Evolutionary conservation across 306 rosid genomes (phyloP), one percentile per base, ranked within the genome.

Genomic region (Astragalus membranaceus): DNA sequence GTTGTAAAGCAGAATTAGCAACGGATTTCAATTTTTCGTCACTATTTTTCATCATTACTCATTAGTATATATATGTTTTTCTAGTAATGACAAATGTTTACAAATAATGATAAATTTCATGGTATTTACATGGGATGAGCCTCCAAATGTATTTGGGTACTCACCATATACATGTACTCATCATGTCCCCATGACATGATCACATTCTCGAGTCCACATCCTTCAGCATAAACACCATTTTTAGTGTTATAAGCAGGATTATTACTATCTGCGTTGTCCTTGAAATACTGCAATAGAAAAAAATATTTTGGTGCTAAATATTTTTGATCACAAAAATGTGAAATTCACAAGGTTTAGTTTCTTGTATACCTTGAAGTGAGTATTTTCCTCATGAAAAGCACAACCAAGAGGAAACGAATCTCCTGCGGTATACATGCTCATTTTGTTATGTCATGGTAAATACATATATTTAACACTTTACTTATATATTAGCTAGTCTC

Each of bases 151-250:
- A 23, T 23, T 23, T 26, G 30, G 30, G 30, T 1, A 26, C 77
- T 54, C 14, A 83, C 87, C 82, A 77, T 4, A 78, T 67, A 77
- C 87, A 83, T 83, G 6, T 83, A 80, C 13, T 77, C 87, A 53
- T 83, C 87, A 60, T 83, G 87, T 14, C 87, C 87, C 82, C 82
- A 83, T 47, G 87, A 69, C 83, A 80, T 74, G 29, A 60, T 50
- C 0, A 80, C 76, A 3, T 80, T 83, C 64, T 80, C 66, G 8
- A 83, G 65, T 43, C 87, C 87, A 77, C 82, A 74, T 14, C 67
- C 77, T 63, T 80, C 69, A 0, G 20, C 33, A 66, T 83, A 83
- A 42, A 80, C 12, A 32, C 87, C 87, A 64, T 63, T 57, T 47
- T 73, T 80, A 1, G 85, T 77, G 74, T 13, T 72, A 32, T 64